Conservation (phyloP, 306 rosid genomes). For the Citrullus colocynthis region DNA sequence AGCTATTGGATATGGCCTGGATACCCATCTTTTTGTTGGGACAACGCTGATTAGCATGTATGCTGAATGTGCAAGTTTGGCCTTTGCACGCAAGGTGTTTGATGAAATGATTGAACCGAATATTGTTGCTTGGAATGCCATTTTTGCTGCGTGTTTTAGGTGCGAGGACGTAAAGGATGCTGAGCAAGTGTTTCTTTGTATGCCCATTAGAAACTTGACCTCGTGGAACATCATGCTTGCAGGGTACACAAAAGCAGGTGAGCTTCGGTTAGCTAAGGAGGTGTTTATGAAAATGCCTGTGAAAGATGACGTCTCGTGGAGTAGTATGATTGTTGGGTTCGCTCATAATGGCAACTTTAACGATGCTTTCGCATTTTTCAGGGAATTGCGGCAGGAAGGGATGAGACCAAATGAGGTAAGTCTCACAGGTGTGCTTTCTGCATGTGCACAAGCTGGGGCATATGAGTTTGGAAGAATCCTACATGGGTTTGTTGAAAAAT, state of each 20-base stretch:
- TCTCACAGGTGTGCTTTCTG: constrained; percentile 67
- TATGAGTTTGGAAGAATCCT: constrained; percentile 56
- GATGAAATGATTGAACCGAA: constrained; percentile 67
- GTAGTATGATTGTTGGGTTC: constrained; percentile 81
- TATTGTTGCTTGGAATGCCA: constrained; percentile 71
- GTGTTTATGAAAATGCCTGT: constrained; percentile 44
- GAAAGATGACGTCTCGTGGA: constrained; percentile 74
- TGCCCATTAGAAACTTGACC: constrained; percentile 58
- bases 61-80: constrained; percentile 39
- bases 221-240: constrained; percentile 75
- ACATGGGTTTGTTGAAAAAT: constrained; percentile 56
- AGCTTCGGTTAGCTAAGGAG: constrained; percentile 50
- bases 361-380: constrained; percentile 59
- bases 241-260: constrained; percentile 51
- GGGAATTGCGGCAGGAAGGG: constrained; percentile 37
- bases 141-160: constrained; percentile 52
- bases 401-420: constrained; percentile 60
- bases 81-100: constrained; percentile 38
- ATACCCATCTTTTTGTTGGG: constrained; percentile 53
- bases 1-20: constrained; percentile 31
- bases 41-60: constrained; percentile 61
- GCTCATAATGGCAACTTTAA: constrained; percentile 48
- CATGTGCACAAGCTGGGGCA: constrained; percentile 81
- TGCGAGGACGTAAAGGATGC: constrained; percentile 41
- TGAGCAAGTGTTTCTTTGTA: constrained; percentile 25